Evolutionary conservation across 106 monocot species (phyloP).

Genomic region (Platanthera guangdongensis): DNA sequence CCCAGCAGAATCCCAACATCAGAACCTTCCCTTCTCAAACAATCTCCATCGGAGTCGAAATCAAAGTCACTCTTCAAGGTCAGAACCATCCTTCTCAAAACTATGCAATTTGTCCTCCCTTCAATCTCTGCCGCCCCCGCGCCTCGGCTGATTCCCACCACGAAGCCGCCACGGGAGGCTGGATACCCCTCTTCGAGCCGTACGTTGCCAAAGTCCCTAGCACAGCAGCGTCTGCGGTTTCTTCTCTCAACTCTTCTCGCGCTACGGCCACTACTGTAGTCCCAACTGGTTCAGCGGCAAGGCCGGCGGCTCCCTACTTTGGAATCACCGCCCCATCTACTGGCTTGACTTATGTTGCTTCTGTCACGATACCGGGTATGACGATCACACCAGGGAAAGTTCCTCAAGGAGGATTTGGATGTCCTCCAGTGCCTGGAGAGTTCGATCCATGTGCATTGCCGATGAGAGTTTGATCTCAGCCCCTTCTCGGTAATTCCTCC

Average conservation of each 20-base stretch:
- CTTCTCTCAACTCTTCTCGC: conserved; percentile 79
- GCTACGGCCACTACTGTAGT: conserved; percentile 95
- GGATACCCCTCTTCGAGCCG: conserved; percentile 72
- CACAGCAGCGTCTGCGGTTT: conserved; percentile 74
- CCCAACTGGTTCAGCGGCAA: conserved; percentile 99
- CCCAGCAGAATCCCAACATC: background rate
- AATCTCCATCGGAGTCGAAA: background rate
- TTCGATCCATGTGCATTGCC: conserved; percentile 78
- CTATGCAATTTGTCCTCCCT: background rate
- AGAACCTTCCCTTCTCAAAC: background rate
- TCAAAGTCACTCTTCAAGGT: background rate
- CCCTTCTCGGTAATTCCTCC: background rate
- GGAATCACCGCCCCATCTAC: conserved; percentile 85
- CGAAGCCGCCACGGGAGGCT: background rate
- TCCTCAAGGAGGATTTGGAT: conserved; percentile 77
- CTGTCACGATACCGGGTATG: conserved; percentile 95
- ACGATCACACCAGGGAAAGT: conserved; percentile 72
- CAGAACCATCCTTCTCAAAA: background rate
- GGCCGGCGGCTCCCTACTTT: conserved; percentile 72
- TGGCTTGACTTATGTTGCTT: conserved; percentile 97
- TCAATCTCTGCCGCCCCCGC: background rate
- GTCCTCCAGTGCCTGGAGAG: conserved; percentile 84
- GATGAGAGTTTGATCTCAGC: conserved; percentile 19
- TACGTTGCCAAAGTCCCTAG: conserved; percentile 95
- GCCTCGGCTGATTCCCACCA: background rate